These are phyloP conservation scores for Didymellaceae sp. DNA, from an alignment of 2,329 filamentous ascomycete genomes.

Conservation along the genomic window DNA sequence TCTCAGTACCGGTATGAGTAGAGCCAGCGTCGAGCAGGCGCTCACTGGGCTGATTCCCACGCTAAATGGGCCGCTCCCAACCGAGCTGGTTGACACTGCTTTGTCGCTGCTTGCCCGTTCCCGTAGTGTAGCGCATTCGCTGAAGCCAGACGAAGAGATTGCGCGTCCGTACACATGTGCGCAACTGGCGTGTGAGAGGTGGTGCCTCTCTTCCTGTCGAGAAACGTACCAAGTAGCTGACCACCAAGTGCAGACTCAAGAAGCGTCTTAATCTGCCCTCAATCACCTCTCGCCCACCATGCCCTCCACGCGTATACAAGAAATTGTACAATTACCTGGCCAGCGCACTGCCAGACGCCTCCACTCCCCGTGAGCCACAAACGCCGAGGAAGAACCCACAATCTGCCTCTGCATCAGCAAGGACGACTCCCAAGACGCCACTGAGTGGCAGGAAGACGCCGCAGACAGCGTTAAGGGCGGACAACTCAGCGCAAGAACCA, in stretches of 20 bases:
- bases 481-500: constrained; percentile 22
- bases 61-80: constrained; percentile 40
- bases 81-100: constrained; percentile 42
- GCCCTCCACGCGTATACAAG: constrained; percentile 68
- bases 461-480: constrained; percentile 23
- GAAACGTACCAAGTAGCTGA: constrained; percentile 34
- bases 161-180: constrained; percentile 47
- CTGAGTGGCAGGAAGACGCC: constrained; percentile 32
- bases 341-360: constrained; percentile 64
- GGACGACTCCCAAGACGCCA: constrained; percentile 37
- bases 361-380: constrained; percentile 32
- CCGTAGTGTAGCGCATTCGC: constrained; percentile 56
- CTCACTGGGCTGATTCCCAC: constrained; percentile 53
- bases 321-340: constrained; percentile 83
- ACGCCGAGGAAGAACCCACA: constrained; percentile 41
- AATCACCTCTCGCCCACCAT: constrained; percentile 45
- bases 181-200: constrained; percentile 82
- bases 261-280: constrained; percentile 44
- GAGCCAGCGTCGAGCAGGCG: constrained; percentile 39
- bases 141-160: constrained; percentile 48
- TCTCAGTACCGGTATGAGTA: no score
- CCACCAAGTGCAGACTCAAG: constrained; percentile 67
- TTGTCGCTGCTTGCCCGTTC: constrained; percentile 46
- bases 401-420: constrained; percentile 29
- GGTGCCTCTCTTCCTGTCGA: constrained; percentile 14